Evolutionary conservation across 169 alveolate genomes (phyloP), one percentile per base, ranked within the genome.

Genomic region (Plasmodium inui): DNA sequence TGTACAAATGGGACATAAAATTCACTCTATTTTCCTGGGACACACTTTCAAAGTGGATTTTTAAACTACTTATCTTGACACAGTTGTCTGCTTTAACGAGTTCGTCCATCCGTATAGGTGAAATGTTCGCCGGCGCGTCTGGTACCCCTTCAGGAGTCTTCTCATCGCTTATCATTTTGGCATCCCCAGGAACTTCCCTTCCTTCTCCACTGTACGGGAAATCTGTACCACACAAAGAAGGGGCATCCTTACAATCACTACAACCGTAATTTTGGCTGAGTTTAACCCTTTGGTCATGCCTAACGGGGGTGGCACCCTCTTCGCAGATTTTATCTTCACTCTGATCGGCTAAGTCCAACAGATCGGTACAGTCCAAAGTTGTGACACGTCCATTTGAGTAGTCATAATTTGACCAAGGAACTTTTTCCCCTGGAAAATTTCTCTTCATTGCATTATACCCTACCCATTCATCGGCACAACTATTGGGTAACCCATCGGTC

Each of bases 1-100:
- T 53, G 55, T 91, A 91, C 70, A 91, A 71, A 34, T 81, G 80
- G 57, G 83, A 71, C 83, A 91, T 55, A 81, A 70, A 91, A 28
- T 34, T 30, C 26, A 70, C 74, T 82, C 83, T 91, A 41, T 91
- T 39, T 12, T 67, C 57, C 9, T 81, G 37, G 14, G 28, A 46
- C 28, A 22, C 50, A 91, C 7, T 10, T 44, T 82, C 70, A 71
- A 91, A 91, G 14, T 12, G 26, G 9, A 5, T 39, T 67, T 76
- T 91, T 50, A 80, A 46, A 19, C 57, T n/a, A 5, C 41, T 91
- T 55, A 91, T 82, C 14, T 81, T 70, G 53, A 61, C 86, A 78
- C 10, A 10, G 22, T 30, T 41, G n/a, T 88, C 93, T 4, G 14
- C 14, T 28, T 19, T 76, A 32, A 55, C 17, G 17, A 86, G 26